A percentile compares a stretch with the other conserved stretches of the same genome.
phyloP scores from a whole-genome alignment of 345 rosid species.

The Acer negundo region DNA sequence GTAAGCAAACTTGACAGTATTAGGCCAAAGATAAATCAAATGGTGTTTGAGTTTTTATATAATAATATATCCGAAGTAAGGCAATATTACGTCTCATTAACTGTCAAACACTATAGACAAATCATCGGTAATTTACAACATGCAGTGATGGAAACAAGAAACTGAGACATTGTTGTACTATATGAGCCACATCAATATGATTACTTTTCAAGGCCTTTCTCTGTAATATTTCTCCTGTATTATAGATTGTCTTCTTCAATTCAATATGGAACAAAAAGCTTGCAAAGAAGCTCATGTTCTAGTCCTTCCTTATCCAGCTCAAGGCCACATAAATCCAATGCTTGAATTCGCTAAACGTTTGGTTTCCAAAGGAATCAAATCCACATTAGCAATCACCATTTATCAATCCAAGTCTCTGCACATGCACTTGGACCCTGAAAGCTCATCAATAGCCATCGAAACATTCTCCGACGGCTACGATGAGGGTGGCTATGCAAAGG shows the following conservation, averaged over 20 bases:
- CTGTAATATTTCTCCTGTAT: too few relatives aligned
- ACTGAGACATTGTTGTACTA: too few relatives aligned
- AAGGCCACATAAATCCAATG: conserved; percentile 29
- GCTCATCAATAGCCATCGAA: neutral
- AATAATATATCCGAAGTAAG: too few relatives aligned
- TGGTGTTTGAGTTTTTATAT: too few relatives aligned
- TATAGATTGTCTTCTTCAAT: neutral
- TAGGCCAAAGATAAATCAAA: too few relatives aligned
- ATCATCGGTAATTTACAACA: too few relatives aligned
- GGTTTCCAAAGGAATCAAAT: conserved; percentile 9
- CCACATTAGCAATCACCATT: conserved; percentile 6
- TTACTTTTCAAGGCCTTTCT: too few relatives aligned
- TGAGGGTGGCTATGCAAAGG: conserved; percentile 18
- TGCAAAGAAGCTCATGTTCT: conserved; percentile 14
- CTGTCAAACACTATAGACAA: too few relatives aligned
- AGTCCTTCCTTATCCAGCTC: conserved; percentile 11
- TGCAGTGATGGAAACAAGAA: too few relatives aligned
- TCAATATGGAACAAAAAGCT: neutral
- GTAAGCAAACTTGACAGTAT: neutral
- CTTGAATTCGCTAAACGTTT: conserved; percentile 23
- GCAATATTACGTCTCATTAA: too few relatives aligned
- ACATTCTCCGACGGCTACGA: conserved; percentile 36
- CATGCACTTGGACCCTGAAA: neutral
- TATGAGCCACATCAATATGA: too few relatives aligned
- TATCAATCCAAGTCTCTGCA: conserved; percentile 16